Percentiles rank a stretch among this genome's conserved stretches.
These are phyloP conservation scores for Escallonia herrerae DNA, from an alignment of 129 eudicot species.

Conservation along the genomic window DNA sequence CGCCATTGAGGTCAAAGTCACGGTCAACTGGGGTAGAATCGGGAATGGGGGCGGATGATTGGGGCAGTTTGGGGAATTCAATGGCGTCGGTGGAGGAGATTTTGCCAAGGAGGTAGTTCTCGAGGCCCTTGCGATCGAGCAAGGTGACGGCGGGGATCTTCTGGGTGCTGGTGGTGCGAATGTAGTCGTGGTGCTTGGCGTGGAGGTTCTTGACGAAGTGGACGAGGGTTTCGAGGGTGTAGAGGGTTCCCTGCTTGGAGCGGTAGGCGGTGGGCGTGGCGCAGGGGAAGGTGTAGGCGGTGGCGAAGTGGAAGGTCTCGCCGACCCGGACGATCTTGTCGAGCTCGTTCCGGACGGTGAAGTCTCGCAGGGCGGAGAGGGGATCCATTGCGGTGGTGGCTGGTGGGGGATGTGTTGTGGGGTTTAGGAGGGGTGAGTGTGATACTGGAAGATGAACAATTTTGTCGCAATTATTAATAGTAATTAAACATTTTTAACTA, in stretches of 20 bases:
- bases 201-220: constrained; percentile 64
- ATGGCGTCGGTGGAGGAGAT: constrained; percentile 58
- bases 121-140: constrained; percentile 65
- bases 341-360: constrained; percentile 55
- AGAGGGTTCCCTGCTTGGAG: constrained; percentile 70
- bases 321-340: constrained; percentile 47
- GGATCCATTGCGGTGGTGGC: constrained; percentile 57
- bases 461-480: not conserved
- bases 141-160: constrained; percentile 77
- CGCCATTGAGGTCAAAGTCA: constrained; percentile 18
- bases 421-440: not conserved
- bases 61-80: constrained; percentile 23
- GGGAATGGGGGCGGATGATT: constrained; percentile 28
- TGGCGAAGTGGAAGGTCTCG: constrained; percentile 61
- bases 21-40: constrained; percentile 21
- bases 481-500: not conserved
- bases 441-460: not conserved
- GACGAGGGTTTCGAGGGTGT: constrained; percentile 93
- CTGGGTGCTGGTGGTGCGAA: constrained; percentile 61
- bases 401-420: not conserved
- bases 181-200: constrained; percentile 77
- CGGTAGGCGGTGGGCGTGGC: constrained; percentile 66
- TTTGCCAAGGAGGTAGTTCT: constrained; percentile 72
- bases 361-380: constrained; percentile 75
- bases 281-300: constrained; percentile 68